These are phyloP conservation scores for Colletotrichum costaricense DNA, from an alignment of 2,329 filamentous ascomycete species.

Conservation along the genomic window DNA sequence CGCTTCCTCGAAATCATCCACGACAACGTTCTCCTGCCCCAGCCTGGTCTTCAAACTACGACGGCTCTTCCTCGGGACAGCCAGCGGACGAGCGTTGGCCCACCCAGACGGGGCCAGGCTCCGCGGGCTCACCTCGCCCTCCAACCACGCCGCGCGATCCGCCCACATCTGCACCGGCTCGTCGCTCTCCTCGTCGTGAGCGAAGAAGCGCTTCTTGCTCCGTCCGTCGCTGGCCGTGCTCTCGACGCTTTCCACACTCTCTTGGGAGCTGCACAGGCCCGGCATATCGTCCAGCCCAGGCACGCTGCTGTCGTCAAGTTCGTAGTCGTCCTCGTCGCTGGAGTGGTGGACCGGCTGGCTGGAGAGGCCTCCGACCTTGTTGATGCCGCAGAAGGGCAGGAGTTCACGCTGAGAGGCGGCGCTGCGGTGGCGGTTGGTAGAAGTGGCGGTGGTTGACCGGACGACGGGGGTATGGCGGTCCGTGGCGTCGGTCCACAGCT, in stretches of 20 bases:
- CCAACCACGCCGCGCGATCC: slow-evolving; percentile 44
- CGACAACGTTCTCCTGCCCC: slow-evolving; percentile 60
- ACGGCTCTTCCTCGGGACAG: slow-evolving; percentile 53
- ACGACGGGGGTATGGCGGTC: slow-evolving; percentile 10
- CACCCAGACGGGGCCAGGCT: slow-evolving; percentile 51
- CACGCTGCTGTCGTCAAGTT: slow-evolving; percentile 38
- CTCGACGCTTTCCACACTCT: slow-evolving; percentile 56
- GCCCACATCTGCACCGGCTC: slow-evolving; percentile 40
- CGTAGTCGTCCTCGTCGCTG: slow-evolving; percentile 38
- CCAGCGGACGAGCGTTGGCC: slow-evolving; percentile 58
- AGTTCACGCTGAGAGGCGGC: slow-evolving; percentile 67
- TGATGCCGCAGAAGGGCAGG: slow-evolving; percentile 82
- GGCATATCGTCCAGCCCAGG: slow-evolving; percentile 55
- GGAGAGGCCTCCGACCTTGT: slow-evolving; percentile 77
- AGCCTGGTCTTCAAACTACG: slow-evolving; percentile 24
- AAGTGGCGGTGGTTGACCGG: slow-evolving; percentile 36
- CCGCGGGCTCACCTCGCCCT: slow-evolving; percentile 53
- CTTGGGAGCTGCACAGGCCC: slow-evolving; percentile 66
- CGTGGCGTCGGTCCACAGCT: slow-evolving; percentile 59
- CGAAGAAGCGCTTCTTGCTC: slow-evolving; percentile 62
- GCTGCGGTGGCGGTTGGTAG: slow-evolving; percentile 39
- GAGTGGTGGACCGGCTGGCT: slow-evolving; percentile 61
- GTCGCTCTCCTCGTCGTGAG: slow-evolving; percentile 49
- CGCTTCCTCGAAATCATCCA: slow-evolving; percentile 76
- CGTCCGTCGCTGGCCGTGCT: slow-evolving; percentile 34